phyloP scores from a whole-genome alignment of 169 alveolate species.

The Eimeria tenella region DNA sequence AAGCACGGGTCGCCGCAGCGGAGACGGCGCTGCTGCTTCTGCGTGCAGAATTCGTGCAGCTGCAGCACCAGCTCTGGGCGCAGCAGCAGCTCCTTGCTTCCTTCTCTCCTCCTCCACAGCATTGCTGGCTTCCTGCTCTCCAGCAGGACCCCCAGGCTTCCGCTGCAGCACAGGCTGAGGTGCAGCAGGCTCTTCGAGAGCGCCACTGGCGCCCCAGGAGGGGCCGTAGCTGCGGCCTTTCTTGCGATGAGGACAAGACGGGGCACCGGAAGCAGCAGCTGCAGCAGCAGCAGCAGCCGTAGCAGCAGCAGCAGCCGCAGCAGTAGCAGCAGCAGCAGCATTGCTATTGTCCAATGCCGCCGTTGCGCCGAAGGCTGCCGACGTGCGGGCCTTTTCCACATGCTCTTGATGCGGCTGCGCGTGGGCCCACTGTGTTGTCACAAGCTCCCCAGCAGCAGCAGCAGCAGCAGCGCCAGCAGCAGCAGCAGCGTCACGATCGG shows the following conservation, averaged over 20 bases:
- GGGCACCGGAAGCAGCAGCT: background rate
- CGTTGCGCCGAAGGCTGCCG: background rate
- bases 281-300: constrained; percentile 17
- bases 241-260: background rate
- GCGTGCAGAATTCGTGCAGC: background rate
- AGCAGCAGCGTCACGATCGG: background rate
- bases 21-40: constrained; percentile 19
- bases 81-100: constrained; percentile 15
- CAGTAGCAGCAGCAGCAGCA: background rate
- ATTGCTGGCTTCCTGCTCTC: background rate
- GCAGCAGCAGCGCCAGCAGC: background rate
- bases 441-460: background rate
- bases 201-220: background rate
- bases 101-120: background rate
- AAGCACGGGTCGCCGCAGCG: background rate
- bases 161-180: constrained; percentile 56
- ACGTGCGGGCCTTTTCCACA: background rate
- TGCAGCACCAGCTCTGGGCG: background rate
- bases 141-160: background rate
- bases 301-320: constrained; percentile 24
- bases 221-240: constrained; percentile 26
- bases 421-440: background rate
- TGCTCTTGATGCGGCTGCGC: constrained; percentile 42
- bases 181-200: constrained; percentile 19
- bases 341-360: background rate